Evolutionary conservation across 73 alveolate genomes (phyloP).

Genomic region (Halteria grandinella): DNA sequence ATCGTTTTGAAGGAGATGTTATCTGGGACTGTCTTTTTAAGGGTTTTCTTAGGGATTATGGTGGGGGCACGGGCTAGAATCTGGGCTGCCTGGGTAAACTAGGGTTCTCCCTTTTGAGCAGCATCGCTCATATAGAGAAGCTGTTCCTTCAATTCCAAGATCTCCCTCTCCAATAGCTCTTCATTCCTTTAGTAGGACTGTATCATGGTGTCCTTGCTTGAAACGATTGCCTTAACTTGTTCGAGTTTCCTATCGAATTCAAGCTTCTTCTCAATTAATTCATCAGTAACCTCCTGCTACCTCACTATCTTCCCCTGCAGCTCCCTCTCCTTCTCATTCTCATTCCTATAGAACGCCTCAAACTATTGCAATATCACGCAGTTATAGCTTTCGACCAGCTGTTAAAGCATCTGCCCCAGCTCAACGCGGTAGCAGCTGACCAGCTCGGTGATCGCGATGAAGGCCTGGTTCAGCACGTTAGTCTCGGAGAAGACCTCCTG

Average conservation of each 20-base stretch:
- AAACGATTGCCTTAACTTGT: not conserved
- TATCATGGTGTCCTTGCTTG: conserved; percentile 20
- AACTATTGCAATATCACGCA: conserved; percentile 15
- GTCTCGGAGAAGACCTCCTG: conserved; percentile 45
- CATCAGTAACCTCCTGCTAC: conserved; percentile 43
- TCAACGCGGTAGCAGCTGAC: conserved; percentile 70
- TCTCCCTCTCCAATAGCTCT: not conserved
- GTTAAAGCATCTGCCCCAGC: conserved; percentile 57
- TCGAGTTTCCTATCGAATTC: conserved; percentile 52
- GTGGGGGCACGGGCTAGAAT: not conserved
- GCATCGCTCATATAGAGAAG: conserved; percentile 17
- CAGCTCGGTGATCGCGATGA: conserved; percentile 49
- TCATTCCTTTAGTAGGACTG: not conserved
- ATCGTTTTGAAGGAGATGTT: not conserved
- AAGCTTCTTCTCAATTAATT: conserved; percentile 26
- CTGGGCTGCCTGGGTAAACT: not conserved
- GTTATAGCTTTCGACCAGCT: conserved; percentile 36
- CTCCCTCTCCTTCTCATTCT: conserved; percentile 59
- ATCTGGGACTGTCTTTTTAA: not conserved
- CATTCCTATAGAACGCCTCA: conserved; percentile 44
- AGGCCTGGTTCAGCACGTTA: conserved; percentile 50
- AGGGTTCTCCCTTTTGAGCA: conserved; percentile 13
- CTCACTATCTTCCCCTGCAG: conserved; percentile 15
- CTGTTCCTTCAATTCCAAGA: not conserved
- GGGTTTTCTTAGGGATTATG: not conserved